Base-by-base conservation (phyloP, 495 filamentous ascomycete genomes). In the Hypoxylon cercidicola region DNA sequence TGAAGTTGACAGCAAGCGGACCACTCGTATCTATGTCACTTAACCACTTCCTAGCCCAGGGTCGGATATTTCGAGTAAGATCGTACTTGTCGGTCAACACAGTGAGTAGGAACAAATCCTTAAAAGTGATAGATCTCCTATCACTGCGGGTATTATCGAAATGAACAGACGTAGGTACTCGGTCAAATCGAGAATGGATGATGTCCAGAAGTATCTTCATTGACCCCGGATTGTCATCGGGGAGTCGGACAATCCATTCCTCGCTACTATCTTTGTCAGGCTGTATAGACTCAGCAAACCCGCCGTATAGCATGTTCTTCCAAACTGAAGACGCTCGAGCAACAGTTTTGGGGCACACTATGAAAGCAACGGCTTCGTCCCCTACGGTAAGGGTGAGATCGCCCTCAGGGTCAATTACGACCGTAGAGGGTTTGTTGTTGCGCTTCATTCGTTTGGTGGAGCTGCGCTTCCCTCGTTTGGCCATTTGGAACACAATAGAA, bases 11-110 rank as follows among this genome's bases (percentile, higher is more conserved):
- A 21, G 41, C 15, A 15, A 21, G 41, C 9, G 41, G 41, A 11
- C 41, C 41, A 10, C 8, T 1, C 3, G 2, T 13, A 44, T 10
- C 16, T 21, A 41, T 37, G 50, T 15, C 23, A 3, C 23, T 51
- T 12, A 50, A 21, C 62, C 55, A 66, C 2, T 19, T 28, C 8
- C n/a, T 0, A 9, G 25, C 55, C 62, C 62, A 66, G 1, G 55
- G 62, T n/a, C 41, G 48, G 13, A 66, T 32, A 7, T 49, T 21
- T 13, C 16, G 32, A 19, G 62, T 60, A 16, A 66, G 62, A 21
- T 60, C 49, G 34, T 66, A 66, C 35, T 66, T 60, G 39, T 66
- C 49, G 25, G 55, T 60, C 32, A 60, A 32, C 21, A 66, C 49
- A 3, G 62, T 54, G 20, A 66, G 47, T 20, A 41, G 23, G 20